These are phyloP conservation scores for Chlamydomonas sp. DNA, from an alignment of 139 green algal species.

Conservation along the genomic window DNA sequence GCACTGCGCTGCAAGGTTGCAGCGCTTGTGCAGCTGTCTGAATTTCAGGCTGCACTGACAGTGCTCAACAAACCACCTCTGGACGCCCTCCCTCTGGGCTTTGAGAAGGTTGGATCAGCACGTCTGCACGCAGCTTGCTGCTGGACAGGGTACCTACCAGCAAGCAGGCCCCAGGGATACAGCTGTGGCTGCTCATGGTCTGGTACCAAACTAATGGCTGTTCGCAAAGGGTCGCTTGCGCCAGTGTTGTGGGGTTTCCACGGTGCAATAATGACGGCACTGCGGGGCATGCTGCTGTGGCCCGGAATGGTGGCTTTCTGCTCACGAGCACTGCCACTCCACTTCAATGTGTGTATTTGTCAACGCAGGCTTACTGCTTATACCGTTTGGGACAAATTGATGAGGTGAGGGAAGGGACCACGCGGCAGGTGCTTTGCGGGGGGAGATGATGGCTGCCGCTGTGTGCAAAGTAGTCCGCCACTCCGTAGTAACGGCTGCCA, in stretches of 20 bases:
- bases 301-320: too few relatives aligned
- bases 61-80: slow-evolving; percentile 38
- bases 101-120: slow-evolving; percentile 69
- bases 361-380: slow-evolving; percentile 85
- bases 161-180: too few relatives aligned
- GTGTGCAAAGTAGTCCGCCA: not conserved
- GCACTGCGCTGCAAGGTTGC: slow-evolving; percentile 73
- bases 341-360: too few relatives aligned
- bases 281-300: too few relatives aligned
- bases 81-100: slow-evolving; percentile 52
- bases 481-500: not conserved
- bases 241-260: too few relatives aligned
- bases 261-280: too few relatives aligned
- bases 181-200: too few relatives aligned
- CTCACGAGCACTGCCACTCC: too few relatives aligned
- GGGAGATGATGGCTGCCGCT: not conserved
- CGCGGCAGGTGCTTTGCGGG: not conserved
- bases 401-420: slow-evolving; percentile 49
- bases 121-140: not conserved
- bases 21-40: slow-evolving; percentile 67
- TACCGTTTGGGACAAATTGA: slow-evolving; percentile 78
- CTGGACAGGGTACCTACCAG: too few relatives aligned
- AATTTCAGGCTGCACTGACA: slow-evolving; percentile 64
- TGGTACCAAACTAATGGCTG: too few relatives aligned
- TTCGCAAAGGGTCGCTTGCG: too few relatives aligned